phyloP scores from a whole-genome alignment of 176 grass and related monocot genomes.

The Pontederia paniculata region DNA sequence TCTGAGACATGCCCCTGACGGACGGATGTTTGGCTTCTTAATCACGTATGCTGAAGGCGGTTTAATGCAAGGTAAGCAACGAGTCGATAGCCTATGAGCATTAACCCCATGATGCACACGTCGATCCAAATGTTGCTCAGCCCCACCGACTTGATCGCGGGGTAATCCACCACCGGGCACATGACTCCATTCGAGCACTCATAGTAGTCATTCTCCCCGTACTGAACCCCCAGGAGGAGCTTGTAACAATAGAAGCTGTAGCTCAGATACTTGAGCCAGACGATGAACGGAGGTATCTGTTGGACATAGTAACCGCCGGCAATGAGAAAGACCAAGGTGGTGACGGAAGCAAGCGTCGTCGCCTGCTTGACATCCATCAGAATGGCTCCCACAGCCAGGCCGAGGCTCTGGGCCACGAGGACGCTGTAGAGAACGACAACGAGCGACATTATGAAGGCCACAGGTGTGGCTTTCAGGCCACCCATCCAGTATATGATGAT shows the following conservation, averaged over 20 bases:
- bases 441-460: constrained; percentile 52
- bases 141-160: constrained; percentile 75
- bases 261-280: constrained; percentile 84
- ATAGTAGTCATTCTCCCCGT: constrained; percentile 41
- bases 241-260: constrained; percentile 99
- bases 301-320: constrained; percentile 97
- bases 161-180: constrained; percentile 62
- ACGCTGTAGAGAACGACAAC: constrained; percentile 82
- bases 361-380: constrained; percentile 99
- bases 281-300: constrained; percentile 77
- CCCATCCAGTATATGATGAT: constrained; percentile 99
- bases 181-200: constrained; percentile 31
- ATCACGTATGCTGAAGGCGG: constrained; percentile 53
- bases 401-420: constrained; percentile 89
- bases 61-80: constrained; percentile 73
- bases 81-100: constrained; percentile 83
- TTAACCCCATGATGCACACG: constrained; percentile 80
- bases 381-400: constrained; percentile 76
- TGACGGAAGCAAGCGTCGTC: constrained; percentile 83
- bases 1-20: neutral
- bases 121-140: constrained; percentile 74
- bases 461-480: constrained; percentile 42
- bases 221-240: constrained; percentile 73
- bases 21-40: neutral
- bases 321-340: constrained; percentile 97